Percentiles rank a stretch among this genome's conserved stretches.
Evolutionary conservation across 306 rosid species (phyloP).

Genomic region (Hippophae gyantsensis): DNA sequence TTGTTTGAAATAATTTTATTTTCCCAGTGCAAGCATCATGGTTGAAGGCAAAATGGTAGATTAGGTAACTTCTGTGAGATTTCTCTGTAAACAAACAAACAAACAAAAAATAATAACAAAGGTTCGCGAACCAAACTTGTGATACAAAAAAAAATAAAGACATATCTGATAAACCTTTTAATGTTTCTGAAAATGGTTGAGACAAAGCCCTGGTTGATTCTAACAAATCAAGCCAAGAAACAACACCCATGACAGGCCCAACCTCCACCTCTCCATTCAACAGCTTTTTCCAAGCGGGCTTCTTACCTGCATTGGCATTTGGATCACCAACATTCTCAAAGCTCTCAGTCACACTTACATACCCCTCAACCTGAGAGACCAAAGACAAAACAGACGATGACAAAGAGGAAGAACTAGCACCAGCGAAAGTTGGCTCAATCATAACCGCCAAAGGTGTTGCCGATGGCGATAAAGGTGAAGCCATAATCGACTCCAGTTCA

Average conservation of each 20-base stretch:
- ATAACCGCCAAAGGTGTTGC: slow-evolving; percentile 11
- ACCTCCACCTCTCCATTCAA: slow-evolving; percentile 44
- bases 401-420: slow-evolving; percentile 6
- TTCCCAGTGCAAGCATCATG: too few species aligned
- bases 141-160: slow-evolving; percentile 30
- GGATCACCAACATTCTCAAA: slow-evolving; percentile 24
- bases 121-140: slow-evolving; percentile 46
- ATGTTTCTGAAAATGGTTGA: slow-evolving; percentile 43
- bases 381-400: slow-evolving; percentile 22
- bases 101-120: background rate
- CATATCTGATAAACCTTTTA: slow-evolving; percentile 47
- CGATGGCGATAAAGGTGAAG: slow-evolving; percentile 26
- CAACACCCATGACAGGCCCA: slow-evolving; percentile 38
- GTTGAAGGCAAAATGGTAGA: too few species aligned
- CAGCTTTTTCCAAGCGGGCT: slow-evolving; percentile 66
- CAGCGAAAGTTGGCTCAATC: slow-evolving; percentile 20
- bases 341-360: slow-evolving; percentile 18
- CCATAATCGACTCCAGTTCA: slow-evolving; percentile 42
- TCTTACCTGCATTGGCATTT: slow-evolving; percentile 37
- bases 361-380: background rate
- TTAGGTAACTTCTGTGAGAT: background rate
- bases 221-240: slow-evolving; percentile 25
- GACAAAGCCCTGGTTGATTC: slow-evolving; percentile 41
- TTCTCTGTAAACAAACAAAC: slow-evolving; percentile 2
- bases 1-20: too few species aligned